Base-by-base conservation (phyloP, 192 early-diverging fungal species). In the Thamnidium elegans region DNA sequence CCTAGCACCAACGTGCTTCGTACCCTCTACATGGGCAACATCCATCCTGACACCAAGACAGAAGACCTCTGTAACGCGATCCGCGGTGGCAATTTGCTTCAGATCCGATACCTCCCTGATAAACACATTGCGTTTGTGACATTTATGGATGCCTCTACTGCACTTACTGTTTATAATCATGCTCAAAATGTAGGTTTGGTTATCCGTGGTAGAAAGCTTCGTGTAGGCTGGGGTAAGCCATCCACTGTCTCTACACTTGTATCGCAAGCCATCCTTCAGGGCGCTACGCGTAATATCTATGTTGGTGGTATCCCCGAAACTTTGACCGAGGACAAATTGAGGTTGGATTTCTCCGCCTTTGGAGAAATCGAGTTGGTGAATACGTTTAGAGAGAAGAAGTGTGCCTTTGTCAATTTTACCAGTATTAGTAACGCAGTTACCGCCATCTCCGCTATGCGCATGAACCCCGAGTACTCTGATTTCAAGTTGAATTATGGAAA, bases 311-410 rank as follows among this genome's bases (percentile, higher is more conserved):
- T 92, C 11, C 84, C 86, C 43, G 86, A 78, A 0, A 34, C 34
- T 4, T 73, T 91, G 9, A 83, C 79, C 2, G 88, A 85, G 53
- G 89, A 90, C n/a, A 77, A 80, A 26, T 81, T 95, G 11, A 77
- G 84, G 2, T 51, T 66, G 20, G 93, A 95, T 62, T 95, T 95
- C 71, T 61, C 79, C 0, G 76, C 82, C 31, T 95, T 82, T 81
- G 93, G 93, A 11, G 91, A 94, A 51, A 88, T 94, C 39, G 93
- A 95, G 67, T 61, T 90, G 58, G 80, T 95, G 59, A 91, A 94
- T 79, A 86, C 90, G 20, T 68, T 94, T 23, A 75, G 72, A 50
- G 91, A 93, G 34, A 94, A 93, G 69, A 89, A 79, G 48, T 91
- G 90, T 67, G 90, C 81, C 6, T 95, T 95, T 75, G 89, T 95